Base-by-base conservation (phyloP, 1,284 basidiomycete genomes). In the Boletus smithii region DNA sequence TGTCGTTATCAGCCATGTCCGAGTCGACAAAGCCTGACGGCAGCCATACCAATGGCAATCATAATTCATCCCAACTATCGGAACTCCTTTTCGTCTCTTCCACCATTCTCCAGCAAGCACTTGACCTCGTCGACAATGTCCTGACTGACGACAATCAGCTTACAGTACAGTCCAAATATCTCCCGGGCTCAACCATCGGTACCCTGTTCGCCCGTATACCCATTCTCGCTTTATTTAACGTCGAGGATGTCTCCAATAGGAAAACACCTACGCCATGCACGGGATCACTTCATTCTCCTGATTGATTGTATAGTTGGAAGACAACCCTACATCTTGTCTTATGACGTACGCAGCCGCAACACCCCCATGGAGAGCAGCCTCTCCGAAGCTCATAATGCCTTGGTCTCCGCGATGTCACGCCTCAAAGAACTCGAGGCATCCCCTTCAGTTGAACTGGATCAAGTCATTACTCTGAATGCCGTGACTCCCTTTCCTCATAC, bases 111-210 rank as follows among this genome's bases (percentile, higher is more conserved):
- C 69, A 70, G 29, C 88, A 91, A 62, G 88, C 83, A 11, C 65
- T 90, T 23, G 82, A 86, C 55, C 70, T 91, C 30, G 66, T 89
- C 43, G 77, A 85, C 58, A 75, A 81, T 36, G 69, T 77, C 51
- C 71, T 91, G 44, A 75, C 72, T 6, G 73, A 78, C 16, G 82
- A 90, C 59, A 76, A 78, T 16, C 86, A 89, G 59, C 74, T 91
- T 42, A 77, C 73, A n/a, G 70, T 73, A 11, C 71, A 75, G 38
- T 88, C 87, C 11, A 75, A 79, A 57, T 82, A 77, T 58, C 74
- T 91, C 43, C 85, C 87, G 22, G 88, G 88, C 14, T 90, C 88
- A 10, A 90, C 88, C 6, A 91, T 91, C 48, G 88, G 88, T 88
- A 64, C 46, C 60, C 55, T 40, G 20, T 38, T 20, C 38, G n/a